Conservation (phyloP, 1,139 yeast species). For the Hansenula sp. region DNA sequence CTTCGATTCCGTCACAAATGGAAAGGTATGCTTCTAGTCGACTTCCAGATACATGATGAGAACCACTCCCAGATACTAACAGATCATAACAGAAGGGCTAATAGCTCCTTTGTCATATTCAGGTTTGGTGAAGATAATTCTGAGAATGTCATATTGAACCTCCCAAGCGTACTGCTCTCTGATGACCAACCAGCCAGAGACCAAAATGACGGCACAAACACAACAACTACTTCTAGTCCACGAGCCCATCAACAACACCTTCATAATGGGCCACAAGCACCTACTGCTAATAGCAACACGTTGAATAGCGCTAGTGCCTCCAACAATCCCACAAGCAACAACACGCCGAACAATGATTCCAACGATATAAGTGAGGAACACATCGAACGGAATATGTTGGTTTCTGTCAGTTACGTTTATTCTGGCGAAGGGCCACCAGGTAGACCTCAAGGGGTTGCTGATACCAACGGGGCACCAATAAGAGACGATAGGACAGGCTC, state of each 20-base stretch:
- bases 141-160: constrained; percentile 13
- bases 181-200: not conserved
- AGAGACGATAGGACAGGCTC: constrained; percentile 41
- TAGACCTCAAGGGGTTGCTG: not conserved
- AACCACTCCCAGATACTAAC: not conserved
- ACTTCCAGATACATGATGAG: not conserved
- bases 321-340: not conserved
- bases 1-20: not conserved
- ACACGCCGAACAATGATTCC: not conserved
- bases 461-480: not conserved
- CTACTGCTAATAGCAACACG: too few relatives aligned
- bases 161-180: constrained; percentile 10
- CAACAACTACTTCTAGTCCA: not conserved
- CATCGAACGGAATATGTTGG: constrained; percentile 28
- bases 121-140: constrained; percentile 15
- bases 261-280: not conserved
- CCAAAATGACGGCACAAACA: not conserved
- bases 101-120: constrained; percentile 15
- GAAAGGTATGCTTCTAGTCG: constrained; percentile 1
- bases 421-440: constrained; percentile 6
- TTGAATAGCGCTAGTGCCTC: not conserved
- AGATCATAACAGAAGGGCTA: constrained; percentile 1
- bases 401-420: constrained; percentile 35
- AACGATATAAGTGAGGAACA: not conserved
- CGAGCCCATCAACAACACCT: not conserved